phyloP scores from a whole-genome alignment of 2,329 filamentous ascomycete genomes.

The Fusarium xylarioides region DNA sequence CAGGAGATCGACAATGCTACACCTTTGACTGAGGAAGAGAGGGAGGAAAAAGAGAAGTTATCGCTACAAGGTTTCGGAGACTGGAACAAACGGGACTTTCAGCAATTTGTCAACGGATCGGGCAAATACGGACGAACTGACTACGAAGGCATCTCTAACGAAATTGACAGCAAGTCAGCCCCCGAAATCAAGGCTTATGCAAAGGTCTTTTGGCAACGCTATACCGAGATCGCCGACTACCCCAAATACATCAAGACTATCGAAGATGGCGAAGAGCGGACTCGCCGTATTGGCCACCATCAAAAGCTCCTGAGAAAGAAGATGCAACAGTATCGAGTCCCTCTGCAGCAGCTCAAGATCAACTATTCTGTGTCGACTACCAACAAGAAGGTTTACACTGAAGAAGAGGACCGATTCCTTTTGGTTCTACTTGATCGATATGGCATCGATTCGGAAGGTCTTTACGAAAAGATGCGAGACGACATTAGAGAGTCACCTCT shows the following conservation, averaged over 20 bases:
- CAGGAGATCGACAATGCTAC: slow-evolving; percentile 92
- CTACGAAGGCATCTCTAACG: slow-evolving; percentile 84
- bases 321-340: slow-evolving; percentile 95
- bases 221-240: slow-evolving; percentile 89
- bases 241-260: slow-evolving; percentile 89
- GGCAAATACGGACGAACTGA: slow-evolving; percentile 90
- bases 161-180: slow-evolving; percentile 89
- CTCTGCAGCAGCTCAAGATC: slow-evolving; percentile 96
- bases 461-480: slow-evolving; percentile 95
- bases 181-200: slow-evolving; percentile 91
- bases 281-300: slow-evolving; percentile 89
- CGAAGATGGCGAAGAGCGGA: slow-evolving; percentile 90
- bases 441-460: slow-evolving; percentile 87
- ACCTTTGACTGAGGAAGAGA: slow-evolving; percentile 87
- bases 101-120: slow-evolving; percentile 96
- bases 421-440: slow-evolving; percentile 92
- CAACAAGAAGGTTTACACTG: slow-evolving; percentile 99
- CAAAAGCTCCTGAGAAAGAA: slow-evolving; percentile 94
- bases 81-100: slow-evolving; percentile 98
- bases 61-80: slow-evolving; percentile 87
- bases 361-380: slow-evolving; percentile 99
- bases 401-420: slow-evolving; percentile 96
- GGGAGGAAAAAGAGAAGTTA: slow-evolving; percentile 83
- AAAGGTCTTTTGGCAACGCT: slow-evolving; percentile 95
- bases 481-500: slow-evolving; percentile 94